phyloP scores from a whole-genome alignment of 768 basidiomycete species.

The Boletus insuetus region DNA sequence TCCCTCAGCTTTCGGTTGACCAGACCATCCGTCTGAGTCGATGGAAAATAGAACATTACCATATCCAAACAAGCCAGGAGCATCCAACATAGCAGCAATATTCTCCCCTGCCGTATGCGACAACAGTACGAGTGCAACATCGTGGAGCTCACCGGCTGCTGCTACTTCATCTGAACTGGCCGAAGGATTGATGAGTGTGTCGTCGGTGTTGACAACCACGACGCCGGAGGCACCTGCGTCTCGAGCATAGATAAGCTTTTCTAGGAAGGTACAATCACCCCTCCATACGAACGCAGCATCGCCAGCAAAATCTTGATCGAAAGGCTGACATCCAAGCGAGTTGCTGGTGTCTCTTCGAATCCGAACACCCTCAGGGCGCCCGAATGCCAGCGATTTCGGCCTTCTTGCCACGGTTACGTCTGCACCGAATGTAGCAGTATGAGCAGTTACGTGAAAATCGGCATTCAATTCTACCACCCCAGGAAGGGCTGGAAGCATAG shows the following conservation, averaged over 20 bases:
- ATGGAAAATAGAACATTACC: constrained; percentile 53
- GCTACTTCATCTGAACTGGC: constrained; percentile 54
- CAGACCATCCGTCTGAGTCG: constrained; percentile 36
- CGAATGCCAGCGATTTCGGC: constrained; percentile 41
- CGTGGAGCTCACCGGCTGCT: constrained; percentile 55
- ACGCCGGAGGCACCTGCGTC: constrained; percentile 75
- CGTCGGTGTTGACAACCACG: constrained; percentile 67
- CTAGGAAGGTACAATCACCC: constrained; percentile 85
- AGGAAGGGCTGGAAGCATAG: constrained; percentile 40
- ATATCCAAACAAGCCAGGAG: constrained; percentile 43
- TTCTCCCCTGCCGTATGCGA: constrained; percentile 48
- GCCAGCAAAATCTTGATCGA: constrained; percentile 44
- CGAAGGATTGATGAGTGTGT: constrained; percentile 62
- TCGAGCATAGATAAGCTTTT: constrained; percentile 72
- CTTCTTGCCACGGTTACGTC: constrained; percentile 42
- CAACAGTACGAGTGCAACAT: constrained; percentile 60
- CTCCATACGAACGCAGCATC: constrained; percentile 63
- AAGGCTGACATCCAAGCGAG: constrained; percentile 57
- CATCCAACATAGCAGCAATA: constrained; percentile 54
- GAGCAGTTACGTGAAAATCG: constrained; percentile 54
- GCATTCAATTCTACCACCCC: constrained; percentile 37
- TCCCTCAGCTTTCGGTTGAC: constrained; percentile 16
- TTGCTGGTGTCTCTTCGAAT: constrained; percentile 55
- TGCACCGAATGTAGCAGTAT: constrained; percentile 70
- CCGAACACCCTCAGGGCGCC: constrained; percentile 50